Percentiles rank a stretch among this genome's conserved stretches.
Evolutionary conservation across 768 basidiomycete genomes (phyloP).

Genomic region (Clathrus columnatus): DNA sequence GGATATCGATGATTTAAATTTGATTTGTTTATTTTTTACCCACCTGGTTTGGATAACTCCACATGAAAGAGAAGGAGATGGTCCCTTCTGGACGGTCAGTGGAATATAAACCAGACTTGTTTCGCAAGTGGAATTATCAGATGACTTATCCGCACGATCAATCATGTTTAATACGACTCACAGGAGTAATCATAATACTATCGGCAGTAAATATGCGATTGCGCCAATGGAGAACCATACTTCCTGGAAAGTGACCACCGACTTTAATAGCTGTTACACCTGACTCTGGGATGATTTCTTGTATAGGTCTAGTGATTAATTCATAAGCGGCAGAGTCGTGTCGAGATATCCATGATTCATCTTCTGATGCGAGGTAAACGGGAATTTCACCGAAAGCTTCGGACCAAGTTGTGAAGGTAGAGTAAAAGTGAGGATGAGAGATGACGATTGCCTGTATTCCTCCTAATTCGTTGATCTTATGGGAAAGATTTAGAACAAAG

Average conservation of each 20-base stretch:
- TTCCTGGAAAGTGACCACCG: constrained; percentile 13
- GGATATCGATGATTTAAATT: neutral
- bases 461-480: constrained; percentile 9
- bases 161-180: neutral
- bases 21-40: neutral
- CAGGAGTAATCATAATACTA: constrained; percentile 9
- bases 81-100: neutral
- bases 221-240: constrained; percentile 6
- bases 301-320: neutral
- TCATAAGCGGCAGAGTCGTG: neutral
- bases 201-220: constrained; percentile 10
- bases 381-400: constrained; percentile 3
- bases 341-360: constrained; percentile 8
- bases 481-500: neutral
- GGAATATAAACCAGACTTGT: constrained; percentile 6
- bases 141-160: neutral
- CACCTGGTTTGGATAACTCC: constrained; percentile 12
- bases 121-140: neutral
- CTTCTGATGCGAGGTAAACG: constrained; percentile 7
- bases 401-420: constrained; percentile 9
- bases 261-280: constrained; percentile 6
- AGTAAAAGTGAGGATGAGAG: constrained; percentile 13
- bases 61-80: constrained; percentile 12
- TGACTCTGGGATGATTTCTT: neutral
- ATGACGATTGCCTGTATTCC: constrained; percentile 11